Base-by-base conservation (phyloP, 2,329 filamentous ascomycete genomes). In the Phoma herbarum region DNA sequence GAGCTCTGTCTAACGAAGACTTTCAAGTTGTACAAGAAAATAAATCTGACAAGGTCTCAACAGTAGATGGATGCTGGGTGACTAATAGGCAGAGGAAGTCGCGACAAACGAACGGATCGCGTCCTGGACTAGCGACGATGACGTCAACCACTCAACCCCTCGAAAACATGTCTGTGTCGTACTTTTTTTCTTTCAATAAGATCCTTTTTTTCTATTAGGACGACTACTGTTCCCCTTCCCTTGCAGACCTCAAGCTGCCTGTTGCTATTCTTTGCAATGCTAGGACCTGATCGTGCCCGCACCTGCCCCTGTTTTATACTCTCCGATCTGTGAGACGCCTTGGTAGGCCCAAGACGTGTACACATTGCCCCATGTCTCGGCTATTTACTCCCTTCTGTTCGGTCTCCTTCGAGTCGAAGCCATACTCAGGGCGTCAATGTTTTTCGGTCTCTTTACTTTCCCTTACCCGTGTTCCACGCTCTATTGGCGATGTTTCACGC, bases 71-170 rank as follows among this genome's bases (percentile, higher is more conserved):
- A n/a, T 18, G 18, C 3, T 22, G n/a, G 35, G 26, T 31, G 14
- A 23, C 9, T 33, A 9, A 3, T 14, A 12, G 14, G 11, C 10
- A n/a, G 20, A 12, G 10, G 18, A 16, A 51, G 26, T 51, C 48
- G 37, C 33, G 23, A 29, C 2, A 10, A 26, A 43, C 22, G n/a
- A 42, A 22, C 14, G 23, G 14, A 5, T 49, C 16, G 26, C 29
- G 14, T 33, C 4, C 3, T 7, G 26, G 29, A 26, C 35, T 43
- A 20, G n/a, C 43, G 33, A 26, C n/a, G 6, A 28, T 58, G 55
- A 52, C 49, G 48, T 58, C 55, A 52, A 23, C n/a, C 10, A 31
- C 12, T 14, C 29, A 23, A 7, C 6, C 3, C 16, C 31, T 18
- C 16, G 11, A 35, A 8, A 14, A 33, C 31, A n/a, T 18, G 12